Evolutionary conservation across 495 filamentous ascomycete species (phyloP), one percentile per base, ranked within the genome.

Genomic region (Lichina pygmaea): DNA sequence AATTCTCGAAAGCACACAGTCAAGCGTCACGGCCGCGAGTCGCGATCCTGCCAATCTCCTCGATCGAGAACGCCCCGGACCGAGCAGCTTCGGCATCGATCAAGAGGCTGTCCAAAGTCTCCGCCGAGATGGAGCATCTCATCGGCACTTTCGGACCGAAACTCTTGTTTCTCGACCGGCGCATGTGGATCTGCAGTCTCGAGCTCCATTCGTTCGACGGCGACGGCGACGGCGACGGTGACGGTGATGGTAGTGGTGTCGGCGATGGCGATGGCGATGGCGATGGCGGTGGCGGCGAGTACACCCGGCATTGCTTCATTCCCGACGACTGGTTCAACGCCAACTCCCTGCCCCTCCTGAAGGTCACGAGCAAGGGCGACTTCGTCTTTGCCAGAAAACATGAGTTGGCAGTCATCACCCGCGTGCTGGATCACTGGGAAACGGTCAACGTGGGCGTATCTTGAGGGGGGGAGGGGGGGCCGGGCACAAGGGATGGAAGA

Each of bases 1-100:
- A 58, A 42, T 33, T 52, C 5, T 58, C 49, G 7, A 54, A 55
- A 40, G 45, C 48, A 12, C 40, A 57, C 44, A 51, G 55, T 11
- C 55, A 51, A 40, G 34, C 51, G 15, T 43, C 44, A 43, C 53
- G 48, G 13, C 43, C 48, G 17, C 30, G 48, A 16, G 24, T 51
- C n/a, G 33, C 49, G 30, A 34, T 52, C 46, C 32, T 57, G 43
- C 47, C 51, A 15, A 17, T 41, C 9, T 33, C 34, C 10, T 44
- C 17, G 38, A 45, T 55, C 36, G 37, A 34, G 11, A 15, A 32
- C 5, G 30, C 5, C 6, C 24, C 24, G 2, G 24, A 24, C 24
- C 24, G 24, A 24, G 24, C 24, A 24, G 24, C 4, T 24, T 4
- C 24, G 4, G 24, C 24, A 24, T 24, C 24, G 24, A 24, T 4